Evolutionary conservation across 2,329 filamentous ascomycete genomes (phyloP), one percentile per base, ranked within the genome.

Genomic region (Arthrocladium fulminans): DNA sequence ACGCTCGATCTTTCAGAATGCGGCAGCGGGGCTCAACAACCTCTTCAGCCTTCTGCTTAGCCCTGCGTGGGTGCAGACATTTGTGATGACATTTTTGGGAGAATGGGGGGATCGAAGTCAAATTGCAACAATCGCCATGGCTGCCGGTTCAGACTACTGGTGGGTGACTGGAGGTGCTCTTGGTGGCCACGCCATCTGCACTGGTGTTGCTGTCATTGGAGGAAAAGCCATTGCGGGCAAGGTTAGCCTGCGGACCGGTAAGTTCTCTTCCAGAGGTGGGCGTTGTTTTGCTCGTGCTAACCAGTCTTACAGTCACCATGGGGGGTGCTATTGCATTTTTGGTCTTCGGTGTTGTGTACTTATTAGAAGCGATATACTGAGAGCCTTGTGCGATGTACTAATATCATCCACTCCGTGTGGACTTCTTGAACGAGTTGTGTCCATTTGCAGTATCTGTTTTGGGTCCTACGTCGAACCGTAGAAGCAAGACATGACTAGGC

Each of bases 41-140:
- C 78, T 98, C 3, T 80, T 88, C 54, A 88, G 86, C 9, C 74
- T 98, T 5, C 76, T 98, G 3, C 75, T 98, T 32, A 95, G 87
- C 66, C 92, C 92, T 1, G 92, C 89, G 0, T 98, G 92, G 92
- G 92, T 98, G 12, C 90, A 97, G 69, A 98, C 92, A 0, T 98
- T 98, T 63, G 80, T 94, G 59, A 98, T 98, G 92, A 98, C 92
- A 2, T 98, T 98, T 70, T 71, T 98, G 24, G 92, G 92, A 34
- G 92, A 98, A 67, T 98, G 92, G 92, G 92, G 92, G 49, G 92
- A 98, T 62, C 81, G 92, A 57, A 94, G 87, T 64, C 92, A 98
- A 70, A 97, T 98, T 61, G 92, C 92, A 19, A 98, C 92, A 0
- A 94, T 98, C 63, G 92, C 92, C 47, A 98, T 98, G 92, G 92